Conservation (phyloP, 208 protist species). For the Wallacemonas collosoma region DNA sequence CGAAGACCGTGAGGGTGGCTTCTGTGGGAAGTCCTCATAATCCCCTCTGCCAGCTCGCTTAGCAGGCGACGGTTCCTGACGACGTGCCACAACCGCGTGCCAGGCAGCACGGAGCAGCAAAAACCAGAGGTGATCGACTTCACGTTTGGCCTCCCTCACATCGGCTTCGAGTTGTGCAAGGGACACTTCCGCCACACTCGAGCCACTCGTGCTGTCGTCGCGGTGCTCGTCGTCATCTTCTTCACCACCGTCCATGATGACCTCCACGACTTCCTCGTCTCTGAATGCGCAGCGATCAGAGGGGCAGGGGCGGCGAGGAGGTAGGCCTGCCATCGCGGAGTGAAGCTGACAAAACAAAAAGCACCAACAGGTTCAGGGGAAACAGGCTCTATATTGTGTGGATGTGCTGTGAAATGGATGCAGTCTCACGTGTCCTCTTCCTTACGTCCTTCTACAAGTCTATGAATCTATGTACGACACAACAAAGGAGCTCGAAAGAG, state of each 20-base stretch:
- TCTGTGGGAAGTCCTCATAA: background rate
- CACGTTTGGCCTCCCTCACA: slow-evolving; percentile 37
- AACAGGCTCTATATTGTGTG: too few species aligned
- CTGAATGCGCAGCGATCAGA: background rate
- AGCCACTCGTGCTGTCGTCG: background rate
- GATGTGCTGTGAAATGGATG: too few species aligned
- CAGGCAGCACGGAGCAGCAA: slow-evolving; percentile 68
- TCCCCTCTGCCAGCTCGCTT: background rate
- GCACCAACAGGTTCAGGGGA: too few species aligned
- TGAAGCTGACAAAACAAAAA: slow-evolving; percentile 15
- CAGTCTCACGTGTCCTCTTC: too few species aligned
- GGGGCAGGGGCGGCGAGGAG: background rate
- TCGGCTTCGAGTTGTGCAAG: slow-evolving; percentile 30
- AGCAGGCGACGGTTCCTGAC: background rate
- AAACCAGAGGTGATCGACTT: slow-evolving; percentile 38
- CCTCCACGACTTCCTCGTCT: background rate
- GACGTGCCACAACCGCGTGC: slow-evolving; percentile 44
- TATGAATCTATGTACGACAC: too few species aligned
- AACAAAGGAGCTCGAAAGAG: too few species aligned
- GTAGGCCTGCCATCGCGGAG: slow-evolving; percentile 1
- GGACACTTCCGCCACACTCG: slow-evolving; percentile 15
- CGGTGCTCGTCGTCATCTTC: background rate
- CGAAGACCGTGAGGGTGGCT: background rate
- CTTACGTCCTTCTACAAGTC: too few species aligned
- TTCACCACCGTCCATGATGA: background rate